A percentile compares a stretch with the other conserved stretches of the same genome.
Evolutionary conservation across 768 basidiomycete genomes (phyloP).

Genomic region (Mycena metata): DNA sequence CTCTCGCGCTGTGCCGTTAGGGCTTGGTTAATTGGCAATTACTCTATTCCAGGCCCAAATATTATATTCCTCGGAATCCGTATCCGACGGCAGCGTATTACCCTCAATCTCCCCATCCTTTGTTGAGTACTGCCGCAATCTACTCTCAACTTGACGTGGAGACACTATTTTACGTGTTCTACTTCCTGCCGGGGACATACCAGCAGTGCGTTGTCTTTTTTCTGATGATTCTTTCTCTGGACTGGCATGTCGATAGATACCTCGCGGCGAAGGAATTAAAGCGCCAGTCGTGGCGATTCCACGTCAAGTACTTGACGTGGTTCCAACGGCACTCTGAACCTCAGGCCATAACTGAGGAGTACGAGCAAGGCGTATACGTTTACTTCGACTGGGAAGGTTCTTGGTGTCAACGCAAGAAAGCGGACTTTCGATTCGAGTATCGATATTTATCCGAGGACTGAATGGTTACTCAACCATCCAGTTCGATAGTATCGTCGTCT

Average conservation of each 20-base stretch:
- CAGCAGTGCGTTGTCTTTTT: conserved; percentile 79
- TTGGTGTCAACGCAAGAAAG: conserved; percentile 99
- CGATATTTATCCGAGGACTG: conserved; percentile 94
- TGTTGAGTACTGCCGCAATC: conserved; percentile 85
- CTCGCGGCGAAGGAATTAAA: conserved; percentile 98
- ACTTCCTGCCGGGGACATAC: conserved; percentile 97
- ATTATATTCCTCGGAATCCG: conserved; percentile 95
- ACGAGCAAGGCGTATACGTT: conserved; percentile 98
- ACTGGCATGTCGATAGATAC: conserved; percentile 65
- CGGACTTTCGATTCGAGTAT: conserved; percentile 97
- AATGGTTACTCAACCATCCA: conserved; percentile 37
- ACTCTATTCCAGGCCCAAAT: conserved; percentile 81
- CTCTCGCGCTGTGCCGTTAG: conserved; percentile 19
- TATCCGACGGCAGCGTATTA: conserved; percentile 94
- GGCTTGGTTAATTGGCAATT: conserved; percentile 34
- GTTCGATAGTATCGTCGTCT: conserved; percentile 1
- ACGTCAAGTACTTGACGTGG: conserved; percentile 99
- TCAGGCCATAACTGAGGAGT: conserved; percentile 98
- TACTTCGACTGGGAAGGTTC: conserved; percentile 99
- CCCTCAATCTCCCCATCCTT: conserved; percentile 87
- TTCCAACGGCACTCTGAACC: conserved; percentile 99
- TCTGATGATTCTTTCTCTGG: conserved; percentile 22
- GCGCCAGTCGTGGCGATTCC: conserved; percentile 98
- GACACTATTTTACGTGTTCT: conserved; percentile 98
- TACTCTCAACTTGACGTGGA: conserved; percentile 96